These are phyloP conservation scores for Sporothrix dimorphospora DNA, from an alignment of 2,329 filamentous ascomycete genomes.

Conservation along the genomic window DNA sequence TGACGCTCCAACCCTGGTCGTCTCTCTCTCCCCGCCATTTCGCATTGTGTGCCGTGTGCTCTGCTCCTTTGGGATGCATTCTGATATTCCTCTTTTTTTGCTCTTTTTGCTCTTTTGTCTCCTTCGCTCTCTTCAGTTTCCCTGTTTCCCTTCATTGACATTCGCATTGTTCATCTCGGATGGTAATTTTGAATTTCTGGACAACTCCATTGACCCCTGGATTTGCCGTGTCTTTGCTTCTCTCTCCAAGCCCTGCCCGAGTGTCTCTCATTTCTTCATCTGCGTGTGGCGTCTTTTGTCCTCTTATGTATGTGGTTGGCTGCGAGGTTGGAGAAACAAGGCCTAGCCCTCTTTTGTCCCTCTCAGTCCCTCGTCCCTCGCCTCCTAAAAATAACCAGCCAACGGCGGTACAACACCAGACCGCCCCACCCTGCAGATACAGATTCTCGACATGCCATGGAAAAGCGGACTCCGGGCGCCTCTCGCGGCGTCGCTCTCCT, in stretches of 20 bases:
- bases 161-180: constrained; percentile 1
- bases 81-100: neutral
- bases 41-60: constrained; percentile 12
- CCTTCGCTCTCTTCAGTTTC: neutral
- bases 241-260: too few species aligned
- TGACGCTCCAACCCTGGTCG: neutral
- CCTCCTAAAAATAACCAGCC: constrained; percentile 17
- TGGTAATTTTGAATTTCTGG: neutral
- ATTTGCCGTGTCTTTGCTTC: neutral
- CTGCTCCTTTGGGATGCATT: constrained; percentile 17
- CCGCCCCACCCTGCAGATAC: neutral
- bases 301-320: neutral
- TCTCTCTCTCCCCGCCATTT: neutral
- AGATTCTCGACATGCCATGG: too few species aligned
- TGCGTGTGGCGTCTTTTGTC: neutral
- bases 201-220: too few species aligned
- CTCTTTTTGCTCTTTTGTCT: neutral
- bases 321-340: neutral
- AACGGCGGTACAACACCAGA: neutral
- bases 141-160: too few species aligned
- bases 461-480: neutral
- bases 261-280: neutral
- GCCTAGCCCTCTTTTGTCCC: neutral
- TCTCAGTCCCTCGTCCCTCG: neutral
- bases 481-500: neutral